Percentiles rank a stretch among this genome's conserved stretches.
Evolutionary conservation across 208 protist genomes (phyloP).

Genomic region (Leishmania guyanensis): DNA sequence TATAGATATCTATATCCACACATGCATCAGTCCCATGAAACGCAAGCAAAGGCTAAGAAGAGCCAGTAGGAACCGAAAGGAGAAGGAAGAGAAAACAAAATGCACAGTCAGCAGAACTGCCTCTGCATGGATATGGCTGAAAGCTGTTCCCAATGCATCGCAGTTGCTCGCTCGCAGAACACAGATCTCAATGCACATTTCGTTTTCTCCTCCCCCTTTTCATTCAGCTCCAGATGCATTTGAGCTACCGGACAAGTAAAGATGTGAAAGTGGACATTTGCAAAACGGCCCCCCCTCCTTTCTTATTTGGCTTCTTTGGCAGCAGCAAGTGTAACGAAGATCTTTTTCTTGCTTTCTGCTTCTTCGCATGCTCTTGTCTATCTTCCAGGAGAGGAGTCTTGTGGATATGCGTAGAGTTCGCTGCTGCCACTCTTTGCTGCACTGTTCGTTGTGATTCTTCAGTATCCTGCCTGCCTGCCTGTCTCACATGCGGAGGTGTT

Average conservation of each 20-base stretch:
- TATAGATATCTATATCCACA: too few relatives aligned
- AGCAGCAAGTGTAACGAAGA: too few relatives aligned
- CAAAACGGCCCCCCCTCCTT: neutral
- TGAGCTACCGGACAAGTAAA: neutral
- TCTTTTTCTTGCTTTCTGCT: neutral
- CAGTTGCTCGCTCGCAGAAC: neutral
- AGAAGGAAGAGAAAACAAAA: constrained; percentile 22
- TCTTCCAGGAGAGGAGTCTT: neutral
- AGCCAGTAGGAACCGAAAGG: constrained; percentile 25
- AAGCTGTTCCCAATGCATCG: too few relatives aligned
- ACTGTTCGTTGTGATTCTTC: neutral
- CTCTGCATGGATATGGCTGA: neutral
- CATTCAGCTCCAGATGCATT: neutral
- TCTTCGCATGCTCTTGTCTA: neutral
- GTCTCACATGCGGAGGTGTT: neutral
- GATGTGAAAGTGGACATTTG: neutral
- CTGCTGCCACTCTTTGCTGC: neutral
- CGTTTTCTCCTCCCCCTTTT: neutral
- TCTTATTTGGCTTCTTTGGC: neutral
- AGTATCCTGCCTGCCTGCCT: neutral
- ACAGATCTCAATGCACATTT: neutral
- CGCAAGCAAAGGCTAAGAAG: constrained; percentile 11
- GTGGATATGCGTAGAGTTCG: neutral
- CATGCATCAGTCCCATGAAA: neutral
- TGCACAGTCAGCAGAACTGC: neutral